A percentile compares a stretch with the other conserved stretches of the same genome.
phyloP scores from a whole-genome alignment of 495 filamentous ascomycete species.

The Neurospora africana region DNA sequence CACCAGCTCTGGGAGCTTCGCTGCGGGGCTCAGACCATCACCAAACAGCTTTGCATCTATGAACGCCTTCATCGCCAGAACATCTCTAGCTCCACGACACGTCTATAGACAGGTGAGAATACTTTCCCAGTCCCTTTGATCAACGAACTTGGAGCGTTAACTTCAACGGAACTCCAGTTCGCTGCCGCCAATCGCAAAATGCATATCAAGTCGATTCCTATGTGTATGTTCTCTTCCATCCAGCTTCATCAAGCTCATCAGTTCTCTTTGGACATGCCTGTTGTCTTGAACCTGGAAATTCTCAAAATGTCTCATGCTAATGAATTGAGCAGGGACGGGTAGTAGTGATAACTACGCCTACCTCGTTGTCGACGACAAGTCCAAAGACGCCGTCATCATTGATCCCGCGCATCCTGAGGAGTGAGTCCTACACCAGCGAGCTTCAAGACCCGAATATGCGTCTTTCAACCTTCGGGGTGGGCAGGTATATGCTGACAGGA shows the following conservation, averaged over 20 bases:
- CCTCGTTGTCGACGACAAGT: constrained; percentile 80
- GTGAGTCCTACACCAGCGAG: constrained; percentile 38
- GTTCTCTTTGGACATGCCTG: not conserved
- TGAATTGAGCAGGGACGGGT: constrained; percentile 59
- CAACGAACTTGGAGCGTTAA: constrained; percentile 1
- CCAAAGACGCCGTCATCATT: constrained; percentile 82
- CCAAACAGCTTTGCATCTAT: constrained; percentile 12
- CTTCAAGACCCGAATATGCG: not conserved
- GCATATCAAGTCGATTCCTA: constrained; percentile 96
- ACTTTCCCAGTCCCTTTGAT: not conserved
- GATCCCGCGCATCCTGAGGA: constrained; percentile 90
- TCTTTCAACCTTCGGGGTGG: not conserved
- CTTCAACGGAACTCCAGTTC: constrained; percentile 14
- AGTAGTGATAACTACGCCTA: constrained; percentile 94
- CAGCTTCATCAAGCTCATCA: not conserved
- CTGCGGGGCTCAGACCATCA: not conserved
- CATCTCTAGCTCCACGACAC: constrained; percentile 16
- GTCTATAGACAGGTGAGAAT: not conserved
- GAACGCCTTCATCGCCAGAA: constrained; percentile 19
- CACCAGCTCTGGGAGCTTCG: not conserved
- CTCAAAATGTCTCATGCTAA: not conserved
- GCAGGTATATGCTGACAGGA: not conserved
- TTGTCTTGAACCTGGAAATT: not conserved
- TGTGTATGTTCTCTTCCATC: constrained; percentile 58
- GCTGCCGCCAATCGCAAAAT: constrained; percentile 43